Conservation (phyloP, 2,329 filamentous ascomycete genomes). For the Colletotrichum cordylinicola region DNA sequence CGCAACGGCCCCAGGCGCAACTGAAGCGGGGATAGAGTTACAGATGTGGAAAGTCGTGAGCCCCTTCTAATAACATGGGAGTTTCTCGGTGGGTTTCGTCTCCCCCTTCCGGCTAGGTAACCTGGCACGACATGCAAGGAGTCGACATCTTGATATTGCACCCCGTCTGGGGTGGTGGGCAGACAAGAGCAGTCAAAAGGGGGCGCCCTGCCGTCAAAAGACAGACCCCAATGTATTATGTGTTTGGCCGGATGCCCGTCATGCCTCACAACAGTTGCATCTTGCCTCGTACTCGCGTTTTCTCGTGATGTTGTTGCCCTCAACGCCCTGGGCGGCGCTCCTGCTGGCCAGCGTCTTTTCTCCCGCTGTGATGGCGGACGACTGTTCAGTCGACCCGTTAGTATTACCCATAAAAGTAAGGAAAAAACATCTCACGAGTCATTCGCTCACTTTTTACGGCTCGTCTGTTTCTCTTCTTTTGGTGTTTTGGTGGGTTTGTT, state of each 20-base stretch:
- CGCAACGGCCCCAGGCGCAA: neutral
- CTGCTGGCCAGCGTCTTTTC: constrained; percentile 21
- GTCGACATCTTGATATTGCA: constrained; percentile 10
- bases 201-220: constrained; percentile 1
- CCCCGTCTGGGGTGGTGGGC: neutral
- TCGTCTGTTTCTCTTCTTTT: neutral
- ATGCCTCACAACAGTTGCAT: constrained; percentile 11
- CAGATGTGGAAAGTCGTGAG: constrained; percentile 11
- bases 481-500: neutral
- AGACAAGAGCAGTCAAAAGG: constrained; percentile 12
- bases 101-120: neutral
- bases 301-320: constrained; percentile 18
- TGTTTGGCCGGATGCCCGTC: constrained; percentile 1
- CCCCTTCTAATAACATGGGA: constrained; percentile 18
- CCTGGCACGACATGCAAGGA: constrained; percentile 3
- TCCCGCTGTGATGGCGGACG: constrained; percentile 1
- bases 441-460: neutral
- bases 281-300: neutral
- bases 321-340: constrained; percentile 13
- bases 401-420: constrained; percentile 22
- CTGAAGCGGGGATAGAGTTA: constrained; percentile 15
- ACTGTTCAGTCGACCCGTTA: constrained; percentile 12
- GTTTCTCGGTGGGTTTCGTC: constrained; percentile 13
- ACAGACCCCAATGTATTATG: neutral
- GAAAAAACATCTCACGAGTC: neutral